Base-by-base conservation (phyloP, 2,329 filamentous ascomycete genomes). In the Aspergillus fumigatiaffinis region DNA sequence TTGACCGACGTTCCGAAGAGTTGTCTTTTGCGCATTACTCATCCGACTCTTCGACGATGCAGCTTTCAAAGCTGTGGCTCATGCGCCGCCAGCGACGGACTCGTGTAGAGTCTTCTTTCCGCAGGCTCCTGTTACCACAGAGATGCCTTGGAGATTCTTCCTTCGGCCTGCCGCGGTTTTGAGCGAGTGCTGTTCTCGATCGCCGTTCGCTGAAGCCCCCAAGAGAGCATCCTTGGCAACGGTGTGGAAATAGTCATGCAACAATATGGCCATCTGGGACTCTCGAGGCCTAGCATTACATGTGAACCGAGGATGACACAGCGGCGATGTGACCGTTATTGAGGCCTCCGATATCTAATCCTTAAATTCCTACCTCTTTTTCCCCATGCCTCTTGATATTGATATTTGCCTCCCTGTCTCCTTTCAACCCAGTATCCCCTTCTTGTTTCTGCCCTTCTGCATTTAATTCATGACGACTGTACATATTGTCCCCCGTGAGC, bases 1-100 rank as follows among this genome's bases (percentile, higher is more conserved):
- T 47, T 38, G 32, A 38, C 23, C 57, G 54, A 59, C 56, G 54
- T 55, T 52, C 53, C 53, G 38, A 20, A 52, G 54, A 51, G 29
- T 55, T 47, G 49, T 56, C 50, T 58, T 46, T 25, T 23, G 21
- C 44, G 21, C 44, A 14, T 21, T 21, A 23, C 12, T 47, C 10
- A 12, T 44, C 21, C 21, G n/a, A 44, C n/a, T 44, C 21, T 23
- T 44, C 41, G 41, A 44, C 21, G 5, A 21, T 44, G 20, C 4
- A 9, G n/a, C n/a, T 44, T 21, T 44, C 41, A 44, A 44, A 21
- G 41, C 21, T 23, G 41, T 44, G 41, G 41, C 41, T 44, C n/a
- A 10, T 10, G 41, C n/a, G 9, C 41, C 4, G 41, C 20, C n/a
- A 44, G 10, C 20, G 41, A 44, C 10, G 7, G 17, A 21, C 41